Evolutionary conservation across 306 rosid species (phyloP).

Genomic region (barrel medic (Medicago truncatula)): DNA sequence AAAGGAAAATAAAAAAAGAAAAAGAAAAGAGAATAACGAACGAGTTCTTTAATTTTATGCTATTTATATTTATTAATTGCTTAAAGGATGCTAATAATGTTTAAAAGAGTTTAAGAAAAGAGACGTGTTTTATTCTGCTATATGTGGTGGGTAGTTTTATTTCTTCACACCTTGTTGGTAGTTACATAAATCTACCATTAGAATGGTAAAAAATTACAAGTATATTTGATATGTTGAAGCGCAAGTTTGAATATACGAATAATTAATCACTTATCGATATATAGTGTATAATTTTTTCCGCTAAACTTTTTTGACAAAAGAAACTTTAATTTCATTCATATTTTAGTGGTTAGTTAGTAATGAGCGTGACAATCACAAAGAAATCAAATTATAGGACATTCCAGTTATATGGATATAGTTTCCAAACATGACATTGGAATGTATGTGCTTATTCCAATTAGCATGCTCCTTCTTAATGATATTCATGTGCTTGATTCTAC

Average conservation of each 20-base stretch:
- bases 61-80: conserved; percentile 26
- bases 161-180: background rate
- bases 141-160: background rate
- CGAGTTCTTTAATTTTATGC: conserved; percentile 23
- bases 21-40: conserved; percentile 17
- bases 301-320: too few species aligned
- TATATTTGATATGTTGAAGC: too few species aligned
- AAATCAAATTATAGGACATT: too few species aligned
- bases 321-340: too few species aligned
- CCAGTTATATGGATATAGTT: too few species aligned
- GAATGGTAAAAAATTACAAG: too few species aligned
- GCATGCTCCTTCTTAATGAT: conserved; percentile 34
- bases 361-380: too few species aligned
- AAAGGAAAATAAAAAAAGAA: conserved; percentile 24
- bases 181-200: background rate
- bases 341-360: too few species aligned
- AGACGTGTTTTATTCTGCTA: conserved; percentile 18
- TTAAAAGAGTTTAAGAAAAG: conserved; percentile 21
- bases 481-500: conserved; percentile 32
- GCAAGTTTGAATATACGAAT: too few species aligned
- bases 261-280: too few species aligned
- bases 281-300: too few species aligned
- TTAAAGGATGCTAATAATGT: conserved; percentile 39
- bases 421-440: background rate
- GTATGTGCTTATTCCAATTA: conserved; percentile 27